Base-by-base conservation (phyloP, 768 basidiomycete genomes). In the Rhodosporidiobolus sp. region DNA sequence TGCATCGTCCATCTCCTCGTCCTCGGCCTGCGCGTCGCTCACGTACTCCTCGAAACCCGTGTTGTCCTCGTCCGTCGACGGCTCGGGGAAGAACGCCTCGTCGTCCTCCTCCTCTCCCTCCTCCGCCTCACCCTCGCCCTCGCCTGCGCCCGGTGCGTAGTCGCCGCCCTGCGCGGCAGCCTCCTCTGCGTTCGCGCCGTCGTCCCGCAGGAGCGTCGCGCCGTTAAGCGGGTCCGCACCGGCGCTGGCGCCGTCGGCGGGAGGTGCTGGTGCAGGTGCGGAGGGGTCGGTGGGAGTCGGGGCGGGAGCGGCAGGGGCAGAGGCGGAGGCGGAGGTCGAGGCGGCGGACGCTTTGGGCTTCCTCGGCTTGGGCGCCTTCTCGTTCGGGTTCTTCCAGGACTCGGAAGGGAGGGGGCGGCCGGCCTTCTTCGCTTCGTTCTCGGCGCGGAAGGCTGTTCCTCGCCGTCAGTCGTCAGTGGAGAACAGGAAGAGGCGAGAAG, bases 171-270 rank as follows among this genome's bases (percentile, higher is more conserved):
- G 54, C 75, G 60, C 22, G 84, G 83, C 14, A 87, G 79, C 22
- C 86, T 77, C 26, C 79, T 77, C n/a, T 78, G 75, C 22, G 82
- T 83, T 38, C 87, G 84, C 46, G 85, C 84, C 32, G 87, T 87
- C 60, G 38, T 61, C 54, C 49, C 17, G 35, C 45, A 50, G 61
- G 9, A n/a, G 28, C n/a, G 59, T 28, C 77, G 85, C 16, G 73
- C 88, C 88, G 76, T 82, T 83, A 85, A 79, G 79, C 72, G 92
- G 48, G 90, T 91, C 14, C 88, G 70, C 34, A 83, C 83, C 32
- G 26, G 28, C 12, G 53, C 45, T 34, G 43, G 26, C 35, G 63
- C 53, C 26, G 55, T 54, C 50, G 53, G 17, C 32, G 26, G 30
- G 38, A 12, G 43, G 49, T 5, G 28, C 6, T 28, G 61, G 4